A percentile compares a stretch with the other conserved stretches of the same genome.
phyloP scores from a whole-genome alignment of 1,284 basidiomycete species.

The Sanghuangporus weigelae region DNA sequence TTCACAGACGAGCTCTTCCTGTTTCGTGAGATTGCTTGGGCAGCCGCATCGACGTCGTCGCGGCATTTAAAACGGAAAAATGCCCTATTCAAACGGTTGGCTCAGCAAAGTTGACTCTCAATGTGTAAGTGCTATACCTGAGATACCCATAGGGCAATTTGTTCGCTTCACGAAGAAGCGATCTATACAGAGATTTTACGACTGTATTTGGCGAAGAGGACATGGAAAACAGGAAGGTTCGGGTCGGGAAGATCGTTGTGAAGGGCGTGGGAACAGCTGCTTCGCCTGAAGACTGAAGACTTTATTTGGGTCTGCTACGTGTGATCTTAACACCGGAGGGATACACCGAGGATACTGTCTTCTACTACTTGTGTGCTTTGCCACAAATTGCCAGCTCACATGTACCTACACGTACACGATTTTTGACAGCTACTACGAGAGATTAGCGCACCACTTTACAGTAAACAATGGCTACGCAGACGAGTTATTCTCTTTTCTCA shows the following conservation, averaged over 20 bases:
- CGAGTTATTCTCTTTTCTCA: not conserved
- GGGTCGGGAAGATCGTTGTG: no score
- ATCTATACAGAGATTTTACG: constrained; percentile 41
- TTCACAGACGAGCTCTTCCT: constrained; percentile 33
- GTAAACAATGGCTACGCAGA: not conserved
- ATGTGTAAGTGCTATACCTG: constrained; percentile 34
- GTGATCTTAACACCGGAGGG: not conserved
- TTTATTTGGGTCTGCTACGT: not conserved
- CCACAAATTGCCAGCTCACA: constrained; percentile 2
- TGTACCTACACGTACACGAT: not conserved
- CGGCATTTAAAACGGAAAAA: constrained; percentile 60
- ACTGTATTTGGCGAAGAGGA: not conserved
- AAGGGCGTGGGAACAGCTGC: no score
- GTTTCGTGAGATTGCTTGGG: constrained; percentile 30
- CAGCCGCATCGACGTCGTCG: constrained; percentile 42
- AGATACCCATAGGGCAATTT: constrained; percentile 55
- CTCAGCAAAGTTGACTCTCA: not conserved
- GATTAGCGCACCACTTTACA: not conserved
- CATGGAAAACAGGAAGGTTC: no score
- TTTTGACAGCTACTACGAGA: not conserved
- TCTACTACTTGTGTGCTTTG: not conserved
- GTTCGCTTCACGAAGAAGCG: constrained; percentile 46
- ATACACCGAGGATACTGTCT: not conserved
- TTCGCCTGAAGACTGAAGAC: no score
- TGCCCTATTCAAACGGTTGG: constrained; percentile 35